Evolutionary conservation across 1,284 basidiomycete genomes (phyloP), one percentile per base, ranked within the genome.

Genomic region (Volvariella surrecta): DNA sequence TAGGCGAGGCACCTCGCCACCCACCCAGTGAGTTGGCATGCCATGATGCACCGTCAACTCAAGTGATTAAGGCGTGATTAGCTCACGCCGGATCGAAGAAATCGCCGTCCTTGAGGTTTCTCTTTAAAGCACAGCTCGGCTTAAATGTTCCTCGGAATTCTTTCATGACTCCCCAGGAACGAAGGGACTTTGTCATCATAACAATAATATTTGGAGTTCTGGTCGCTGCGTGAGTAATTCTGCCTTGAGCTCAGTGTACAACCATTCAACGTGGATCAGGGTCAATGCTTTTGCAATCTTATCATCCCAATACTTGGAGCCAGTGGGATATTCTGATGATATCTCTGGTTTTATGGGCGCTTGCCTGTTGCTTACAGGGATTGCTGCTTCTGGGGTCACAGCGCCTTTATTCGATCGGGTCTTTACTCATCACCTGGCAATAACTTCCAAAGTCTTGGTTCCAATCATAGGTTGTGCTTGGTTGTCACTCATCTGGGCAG

Each of bases 331-430:
- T 57, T 76, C 77, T 0, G 65, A 73, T 19, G 68, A 75, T 43
- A 68, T 62, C 11, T 69, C 79, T 19, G 86, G 86, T 6, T 64
- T 87, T 24, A 66, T 89, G 63, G 80, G 84, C 22, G 82, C 82
- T 9, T 70, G 68, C 18, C 60, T 88, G 19, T 68, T 88, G 4
- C 60, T 88, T 20, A 68, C 79, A 1, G 87, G 87, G 7, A 73
- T 90, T 47, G 61, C 82, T 3, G 71, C 74, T 11, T 80, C 86
- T 0, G 62, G 78, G 28, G 52, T 79, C 39, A 76, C 78, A 0
- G 74, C 86, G 0, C 88, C 87, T 0, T 59, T 89, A 2, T 82
- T 88, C 52, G 87, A 90, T 54, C 75, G 86, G 17, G 74, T 87
- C 6, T 74, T 89, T 46, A 87, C 84, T 1, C 70, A 77, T 48